Evolutionary conservation across 2,329 filamentous ascomycete species (phyloP), one percentile per base, ranked within the genome.

Genomic region (Proliferodiscus dingleyae): DNA sequence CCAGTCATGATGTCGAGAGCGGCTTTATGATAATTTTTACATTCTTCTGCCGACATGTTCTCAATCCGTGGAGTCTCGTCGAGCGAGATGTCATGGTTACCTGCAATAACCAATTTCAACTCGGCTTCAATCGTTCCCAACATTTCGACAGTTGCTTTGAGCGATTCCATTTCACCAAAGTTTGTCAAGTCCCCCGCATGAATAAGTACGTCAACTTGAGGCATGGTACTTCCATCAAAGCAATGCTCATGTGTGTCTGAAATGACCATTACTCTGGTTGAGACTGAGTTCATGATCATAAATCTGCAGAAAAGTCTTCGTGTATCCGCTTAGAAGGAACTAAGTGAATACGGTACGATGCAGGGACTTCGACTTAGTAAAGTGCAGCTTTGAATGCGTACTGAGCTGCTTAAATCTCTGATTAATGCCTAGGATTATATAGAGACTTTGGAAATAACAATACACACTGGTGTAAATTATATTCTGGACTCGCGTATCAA

Each of bases 51-150:
- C 2, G 67, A 38, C 13, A 62, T 51, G 6, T 49, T 47, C n/a
- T 46, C 40, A 8, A 44, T 26, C 15, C 42, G 34, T n/a, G 7
- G 16, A 32, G 23, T 16, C 11, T 19, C 10, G 52, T 82, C 77
- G 2, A 82, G 67, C 3, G 71, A 74, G 23, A 80, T 68, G 55
- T 82, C 78, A 61, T 83, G 78, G 54, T 83, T 83, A 0, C 80
- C 80, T 0, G 78, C 72, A 49, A 83, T 81, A 13, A 82, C 72
- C 18, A 83, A 65, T 55, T 82, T 83, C 6, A 82, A 60, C 11
- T 72, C 69, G 3, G 78, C 78, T n/a, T 74, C 62, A 26, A 76
- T 69, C 1, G 56, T 55, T 9, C 41, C 41, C 3, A 58, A 22
- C 53, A 59, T 56, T 11, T 47, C 43, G 1, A 69, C 28, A 5